Evolutionary conservation across 2,329 filamentous ascomycete species (phyloP), one percentile per base, ranked within the genome.

Genomic region (Ophiosphaerella korrae): DNA sequence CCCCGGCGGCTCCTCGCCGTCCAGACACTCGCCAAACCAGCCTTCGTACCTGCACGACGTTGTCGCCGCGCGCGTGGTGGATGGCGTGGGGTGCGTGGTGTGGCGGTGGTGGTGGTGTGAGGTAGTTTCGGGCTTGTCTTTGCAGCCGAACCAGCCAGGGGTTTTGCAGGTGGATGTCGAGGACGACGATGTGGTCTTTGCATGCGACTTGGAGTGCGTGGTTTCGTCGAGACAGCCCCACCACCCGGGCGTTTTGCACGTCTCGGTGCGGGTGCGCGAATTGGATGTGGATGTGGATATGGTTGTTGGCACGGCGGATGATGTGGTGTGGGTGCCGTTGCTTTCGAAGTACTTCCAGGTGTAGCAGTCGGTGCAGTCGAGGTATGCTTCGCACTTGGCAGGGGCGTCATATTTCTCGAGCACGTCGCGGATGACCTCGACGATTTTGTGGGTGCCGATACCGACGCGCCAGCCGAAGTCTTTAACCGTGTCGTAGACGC

Each of bases 341-440:
- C 92, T 96, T 73, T 92, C 88, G 68, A 90, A 95, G 80, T 92
- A 96, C 67, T 96, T 95, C 94, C 94, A 97, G 48, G 88, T 86
- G 50, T 85, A 90, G 67, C 93, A 97, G 71, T 99, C 94, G 35
- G 89, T 85, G 70, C 94, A 97, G 57, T 86, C 80, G 45, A 85
- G 81, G 6, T 93, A 92, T 26, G 82, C 80, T 46, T 82, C 83
- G 74, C 94, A 97, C 58, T 84, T 77, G 0, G 94, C 89, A 0
- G 95, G 90, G 3, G 80, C 77, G 55, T 95, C 88, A 66, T 97
- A 97, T 62, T 86, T 87, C 65, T 88, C 82, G 54, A 97, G 82
- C 3, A 99, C 90, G 70, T 96, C 90, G 50, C 86, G 84, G 66
- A 99, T 97, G 39, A 97, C 92, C 26, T 84, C 85, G 52, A 87